Conservation (phyloP, 345 rosid genomes). For the Rhodamnia rubescens region DNA sequence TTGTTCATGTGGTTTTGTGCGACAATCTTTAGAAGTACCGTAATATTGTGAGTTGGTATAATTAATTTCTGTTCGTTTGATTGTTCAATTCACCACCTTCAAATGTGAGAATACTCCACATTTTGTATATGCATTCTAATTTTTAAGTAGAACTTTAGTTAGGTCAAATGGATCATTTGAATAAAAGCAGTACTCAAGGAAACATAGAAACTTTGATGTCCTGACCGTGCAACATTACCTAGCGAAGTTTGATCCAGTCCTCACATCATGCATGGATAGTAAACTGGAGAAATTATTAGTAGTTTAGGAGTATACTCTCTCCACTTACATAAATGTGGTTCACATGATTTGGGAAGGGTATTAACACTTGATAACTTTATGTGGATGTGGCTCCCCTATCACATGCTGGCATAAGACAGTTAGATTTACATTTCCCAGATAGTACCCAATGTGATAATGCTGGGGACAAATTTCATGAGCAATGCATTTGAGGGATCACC, state of each 20-base stretch:
- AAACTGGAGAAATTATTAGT: background rate
- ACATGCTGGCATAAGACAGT: background rate
- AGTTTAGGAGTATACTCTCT: background rate
- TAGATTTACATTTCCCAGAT: background rate
- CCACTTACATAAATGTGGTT: background rate
- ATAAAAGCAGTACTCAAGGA: background rate
- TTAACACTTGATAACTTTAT: background rate
- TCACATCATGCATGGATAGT: background rate
- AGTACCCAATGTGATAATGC: background rate
- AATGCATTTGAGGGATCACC: background rate
- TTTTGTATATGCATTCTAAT: background rate
- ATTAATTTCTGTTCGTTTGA: background rate
- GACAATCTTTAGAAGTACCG: background rate
- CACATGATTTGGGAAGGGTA: background rate
- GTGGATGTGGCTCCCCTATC: background rate
- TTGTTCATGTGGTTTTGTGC: background rate
- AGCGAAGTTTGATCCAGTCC: background rate
- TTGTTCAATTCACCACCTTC: background rate
- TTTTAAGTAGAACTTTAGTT: background rate
- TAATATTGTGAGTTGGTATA: background rate
- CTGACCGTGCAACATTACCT: background rate
- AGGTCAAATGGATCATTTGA: background rate
- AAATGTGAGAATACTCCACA: background rate
- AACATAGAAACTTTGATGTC: background rate
- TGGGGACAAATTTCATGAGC: background rate